These are phyloP conservation scores for Suillus subalutaceus DNA, from an alignment of 768 basidiomycete species.

Conservation along the genomic window DNA sequence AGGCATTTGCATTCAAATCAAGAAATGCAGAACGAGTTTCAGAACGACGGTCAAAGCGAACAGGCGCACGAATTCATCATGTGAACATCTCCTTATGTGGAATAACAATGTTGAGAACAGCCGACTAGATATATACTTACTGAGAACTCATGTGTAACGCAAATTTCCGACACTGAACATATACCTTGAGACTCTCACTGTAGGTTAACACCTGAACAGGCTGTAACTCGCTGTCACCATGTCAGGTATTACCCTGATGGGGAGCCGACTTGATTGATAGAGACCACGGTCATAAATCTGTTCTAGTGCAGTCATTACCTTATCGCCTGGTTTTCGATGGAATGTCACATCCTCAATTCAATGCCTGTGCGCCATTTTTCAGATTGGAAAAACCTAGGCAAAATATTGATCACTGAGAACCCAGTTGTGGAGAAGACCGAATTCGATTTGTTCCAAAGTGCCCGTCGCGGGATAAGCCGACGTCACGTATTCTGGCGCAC, in stretches of 20 bases:
- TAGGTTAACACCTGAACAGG: background rate
- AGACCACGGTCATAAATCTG: background rate
- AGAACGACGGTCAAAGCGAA: constrained; percentile 9
- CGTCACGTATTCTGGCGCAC: constrained; percentile 14
- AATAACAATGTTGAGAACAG: too few species aligned
- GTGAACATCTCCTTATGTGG: background rate
- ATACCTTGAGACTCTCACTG: background rate
- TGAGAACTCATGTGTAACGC: background rate
- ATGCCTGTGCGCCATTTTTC: background rate
- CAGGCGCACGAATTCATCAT: constrained; percentile 6
- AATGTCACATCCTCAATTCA: background rate
- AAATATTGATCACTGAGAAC: constrained; percentile 8
- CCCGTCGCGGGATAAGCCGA: constrained; percentile 32
- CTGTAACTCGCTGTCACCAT: background rate
- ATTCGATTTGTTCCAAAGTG: constrained; percentile 17
- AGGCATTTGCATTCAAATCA: constrained; percentile 12
- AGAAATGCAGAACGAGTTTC: constrained; percentile 1
- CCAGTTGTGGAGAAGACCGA: constrained; percentile 10
- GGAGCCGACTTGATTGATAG: background rate
- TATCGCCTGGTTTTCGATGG: background rate
- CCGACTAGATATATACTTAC: too few species aligned
- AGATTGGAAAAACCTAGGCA: constrained; percentile 6
- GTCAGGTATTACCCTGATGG: background rate
- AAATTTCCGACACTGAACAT: background rate
- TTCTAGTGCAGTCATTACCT: constrained; percentile 1